A percentile compares a stretch with the other conserved stretches of the same genome.
phyloP scores from a whole-genome alignment of 2,329 filamentous ascomycete genomes.

The Knoxdaviesia proteae region DNA sequence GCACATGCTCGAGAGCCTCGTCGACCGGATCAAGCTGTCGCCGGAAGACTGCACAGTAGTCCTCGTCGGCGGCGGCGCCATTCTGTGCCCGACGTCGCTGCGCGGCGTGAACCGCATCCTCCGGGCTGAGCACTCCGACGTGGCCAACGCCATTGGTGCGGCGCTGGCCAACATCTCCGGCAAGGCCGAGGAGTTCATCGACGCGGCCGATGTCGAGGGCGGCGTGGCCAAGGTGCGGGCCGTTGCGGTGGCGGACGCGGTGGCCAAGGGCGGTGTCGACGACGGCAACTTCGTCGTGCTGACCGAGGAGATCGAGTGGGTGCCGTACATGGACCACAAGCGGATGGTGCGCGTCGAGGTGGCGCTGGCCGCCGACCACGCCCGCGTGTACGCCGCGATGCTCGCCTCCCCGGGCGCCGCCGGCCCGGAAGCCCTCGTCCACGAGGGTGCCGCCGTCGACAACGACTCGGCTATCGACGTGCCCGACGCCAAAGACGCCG shows the following conservation, averaged over 20 bases:
- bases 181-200: slow-evolving; percentile 6
- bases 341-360: slow-evolving; percentile 8
- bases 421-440: neutral
- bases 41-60: slow-evolving; percentile 7
- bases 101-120: slow-evolving; percentile 7
- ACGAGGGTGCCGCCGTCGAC: neutral
- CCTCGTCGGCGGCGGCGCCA: slow-evolving; percentile 8
- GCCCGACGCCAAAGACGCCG: neutral
- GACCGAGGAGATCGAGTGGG: slow-evolving; percentile 7
- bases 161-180: slow-evolving; percentile 8
- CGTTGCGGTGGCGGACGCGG: slow-evolving; percentile 5
- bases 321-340: slow-evolving; percentile 8
- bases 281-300: slow-evolving; percentile 5
- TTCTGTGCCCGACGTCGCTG: slow-evolving; percentile 6
- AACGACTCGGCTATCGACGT: neutral
- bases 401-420: slow-evolving; percentile 1
- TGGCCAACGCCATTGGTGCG: slow-evolving; percentile 9
- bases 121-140: slow-evolving; percentile 6
- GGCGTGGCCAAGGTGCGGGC: slow-evolving; percentile 5
- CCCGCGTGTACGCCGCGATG: slow-evolving; percentile 5
- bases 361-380: slow-evolving; percentile 6
- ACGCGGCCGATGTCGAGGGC: slow-evolving; percentile 5
- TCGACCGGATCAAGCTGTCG: slow-evolving; percentile 8
- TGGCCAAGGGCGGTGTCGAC: slow-evolving; percentile 6
- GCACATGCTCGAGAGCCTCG: slow-evolving; percentile 7